Conservation (phyloP, 202 grass and related monocot genomes). For the Panicum hallii region DNA sequence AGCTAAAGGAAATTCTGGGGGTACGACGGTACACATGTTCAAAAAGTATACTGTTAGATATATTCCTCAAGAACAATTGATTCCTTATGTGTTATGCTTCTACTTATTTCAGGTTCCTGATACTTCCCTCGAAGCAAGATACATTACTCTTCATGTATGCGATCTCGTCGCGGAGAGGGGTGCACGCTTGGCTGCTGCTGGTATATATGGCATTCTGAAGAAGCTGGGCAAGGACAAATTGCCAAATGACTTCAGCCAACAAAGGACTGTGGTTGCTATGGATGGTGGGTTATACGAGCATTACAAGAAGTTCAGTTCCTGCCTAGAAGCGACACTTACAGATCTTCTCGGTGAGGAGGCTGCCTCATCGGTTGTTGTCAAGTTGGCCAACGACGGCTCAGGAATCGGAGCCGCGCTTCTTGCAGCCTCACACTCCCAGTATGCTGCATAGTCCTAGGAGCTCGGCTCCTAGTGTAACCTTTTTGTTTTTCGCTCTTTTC, state of each 20-base stretch:
- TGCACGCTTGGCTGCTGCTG: conserved; percentile 76
- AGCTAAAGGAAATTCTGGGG: conserved; percentile 91
- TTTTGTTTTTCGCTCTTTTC: neutral
- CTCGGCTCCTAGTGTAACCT: conserved; percentile 7
- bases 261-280: conserved; percentile 71
- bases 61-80: neutral
- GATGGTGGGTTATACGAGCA: conserved; percentile 95
- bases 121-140: conserved; percentile 75
- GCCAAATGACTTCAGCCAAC: conserved; percentile 36
- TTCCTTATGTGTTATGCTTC: conserved; percentile 32
- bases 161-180: conserved; percentile 85
- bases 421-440: conserved; percentile 90
- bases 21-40: conserved; percentile 48
- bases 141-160: conserved; percentile 73
- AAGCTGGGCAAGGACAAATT: conserved; percentile 72
- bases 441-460: conserved; percentile 60
- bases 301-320: conserved; percentile 85
- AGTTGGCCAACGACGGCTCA: conserved; percentile 88
- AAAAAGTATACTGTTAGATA: conserved; percentile 1
- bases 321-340: conserved; percentile 64
- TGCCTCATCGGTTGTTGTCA: conserved; percentile 70
- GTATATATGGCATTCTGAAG: conserved; percentile 90
- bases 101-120: conserved; percentile 62
- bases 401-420: conserved; percentile 89
- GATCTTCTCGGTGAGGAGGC: conserved; percentile 78